phyloP scores from a whole-genome alignment of 768 basidiomycete genomes.

The Exidia glandulosa region DNA sequence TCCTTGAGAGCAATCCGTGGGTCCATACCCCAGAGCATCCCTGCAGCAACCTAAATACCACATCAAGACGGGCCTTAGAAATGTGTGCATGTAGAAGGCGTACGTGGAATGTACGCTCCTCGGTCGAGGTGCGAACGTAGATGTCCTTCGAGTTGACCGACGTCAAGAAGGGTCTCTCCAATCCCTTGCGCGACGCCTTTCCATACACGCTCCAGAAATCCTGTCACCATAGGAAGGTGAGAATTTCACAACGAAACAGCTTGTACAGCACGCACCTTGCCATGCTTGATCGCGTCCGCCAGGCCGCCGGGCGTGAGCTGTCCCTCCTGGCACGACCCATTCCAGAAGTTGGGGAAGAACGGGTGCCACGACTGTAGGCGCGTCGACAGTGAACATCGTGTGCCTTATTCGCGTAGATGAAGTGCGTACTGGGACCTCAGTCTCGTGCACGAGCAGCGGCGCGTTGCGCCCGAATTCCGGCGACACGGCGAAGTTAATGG shows the following conservation, averaged over 20 bases:
- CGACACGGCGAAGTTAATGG: constrained; percentile 27
- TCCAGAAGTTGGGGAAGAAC: constrained; percentile 32
- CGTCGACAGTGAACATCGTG: no score
- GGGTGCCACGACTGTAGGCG: no score
- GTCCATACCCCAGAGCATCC: constrained; percentile 36
- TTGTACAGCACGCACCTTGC: constrained; percentile 20
- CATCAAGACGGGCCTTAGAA: background rate
- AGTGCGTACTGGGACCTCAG: constrained; percentile 24
- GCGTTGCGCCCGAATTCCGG: constrained; percentile 11
- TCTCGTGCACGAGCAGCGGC: constrained; percentile 29
- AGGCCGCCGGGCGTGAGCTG: constrained; percentile 36
- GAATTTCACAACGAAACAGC: background rate
- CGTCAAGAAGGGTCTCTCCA: constrained; percentile 18
- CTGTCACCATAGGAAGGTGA: background rate
- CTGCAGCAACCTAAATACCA: constrained; percentile 19
- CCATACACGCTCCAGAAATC: constrained; percentile 30
- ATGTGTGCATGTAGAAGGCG: background rate
- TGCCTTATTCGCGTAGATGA: no score
- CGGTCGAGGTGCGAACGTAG: constrained; percentile 33
- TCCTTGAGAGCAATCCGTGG: constrained; percentile 16
- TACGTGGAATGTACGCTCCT: constrained; percentile 37
- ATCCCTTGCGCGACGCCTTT: constrained; percentile 28
- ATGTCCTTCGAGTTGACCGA: constrained; percentile 25
- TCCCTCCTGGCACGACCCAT: constrained; percentile 37
- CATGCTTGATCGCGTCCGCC: constrained; percentile 31